Conservation (phyloP, 179 eudicot species). For the Amaranthus tricolor region DNA sequence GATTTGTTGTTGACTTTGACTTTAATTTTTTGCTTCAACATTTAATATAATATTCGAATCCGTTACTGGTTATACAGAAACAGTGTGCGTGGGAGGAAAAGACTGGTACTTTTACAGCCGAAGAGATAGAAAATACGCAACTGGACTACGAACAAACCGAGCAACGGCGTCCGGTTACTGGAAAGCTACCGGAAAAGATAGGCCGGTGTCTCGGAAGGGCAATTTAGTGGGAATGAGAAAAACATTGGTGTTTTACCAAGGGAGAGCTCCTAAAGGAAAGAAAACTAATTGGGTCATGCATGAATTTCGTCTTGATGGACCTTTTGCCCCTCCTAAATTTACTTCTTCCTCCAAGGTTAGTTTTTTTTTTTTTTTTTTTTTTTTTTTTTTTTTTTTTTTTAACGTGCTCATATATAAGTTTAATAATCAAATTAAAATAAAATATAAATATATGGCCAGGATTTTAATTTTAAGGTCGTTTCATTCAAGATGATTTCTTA, state of each 20-base stretch:
- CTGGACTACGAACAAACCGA: constrained; percentile 80
- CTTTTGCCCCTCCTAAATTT: constrained; percentile 43
- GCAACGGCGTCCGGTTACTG: constrained; percentile 89
- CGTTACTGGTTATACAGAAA: constrained; percentile 32
- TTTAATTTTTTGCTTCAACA: no score
- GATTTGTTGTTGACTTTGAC: no score
- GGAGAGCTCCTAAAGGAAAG: constrained; percentile 89
- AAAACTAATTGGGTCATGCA: constrained; percentile 98
- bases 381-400: no score
- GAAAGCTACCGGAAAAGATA: constrained; percentile 97
- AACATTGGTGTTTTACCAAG: constrained; percentile 86
- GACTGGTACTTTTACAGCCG: constrained; percentile 95
- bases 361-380: not conserved
- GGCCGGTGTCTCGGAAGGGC: constrained; percentile 44
- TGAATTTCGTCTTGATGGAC: constrained; percentile 78
- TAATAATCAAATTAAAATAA: no score
- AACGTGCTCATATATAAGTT: no score
- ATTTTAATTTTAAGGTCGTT: no score
- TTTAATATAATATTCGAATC: no score
- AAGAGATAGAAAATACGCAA: constrained; percentile 82
- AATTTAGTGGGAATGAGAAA: constrained; percentile 83
- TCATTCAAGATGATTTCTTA: no score
- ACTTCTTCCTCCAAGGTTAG: constrained; percentile 47
- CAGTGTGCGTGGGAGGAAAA: constrained; percentile 80
- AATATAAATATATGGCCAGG: no score